Evolutionary conservation across 225 moss, liverwort and hornwort genomes (phyloP).

Genomic region (Ulota crispa): DNA sequence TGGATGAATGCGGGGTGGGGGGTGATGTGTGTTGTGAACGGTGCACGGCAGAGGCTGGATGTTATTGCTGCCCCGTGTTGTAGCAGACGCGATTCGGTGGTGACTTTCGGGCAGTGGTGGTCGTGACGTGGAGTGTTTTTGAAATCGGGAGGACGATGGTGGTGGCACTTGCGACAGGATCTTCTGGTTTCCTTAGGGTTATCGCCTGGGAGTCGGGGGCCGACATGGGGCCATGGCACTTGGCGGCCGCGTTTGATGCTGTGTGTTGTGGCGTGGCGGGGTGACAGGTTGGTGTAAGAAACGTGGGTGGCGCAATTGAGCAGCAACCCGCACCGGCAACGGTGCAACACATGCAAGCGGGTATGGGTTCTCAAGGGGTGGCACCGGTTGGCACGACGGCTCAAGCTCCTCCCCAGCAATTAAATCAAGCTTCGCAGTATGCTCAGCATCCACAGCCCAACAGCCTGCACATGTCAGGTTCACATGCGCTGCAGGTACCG

Average conservation of each 20-base stretch:
- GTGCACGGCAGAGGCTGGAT: background rate
- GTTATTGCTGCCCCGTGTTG: background rate
- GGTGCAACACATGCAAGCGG: slow-evolving; percentile 42
- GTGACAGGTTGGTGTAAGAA: slow-evolving; percentile 35
- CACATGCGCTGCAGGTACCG: slow-evolving; percentile 46
- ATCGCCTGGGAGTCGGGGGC: background rate
- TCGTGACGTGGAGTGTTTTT: background rate
- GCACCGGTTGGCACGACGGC: slow-evolving; percentile 31
- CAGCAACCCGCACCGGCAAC: slow-evolving; percentile 35
- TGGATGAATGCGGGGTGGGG: background rate
- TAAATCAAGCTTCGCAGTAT: slow-evolving; percentile 49
- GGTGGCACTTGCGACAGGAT: background rate
- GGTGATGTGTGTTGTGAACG: background rate
- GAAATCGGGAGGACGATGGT: background rate
- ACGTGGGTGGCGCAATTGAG: slow-evolving; percentile 33
- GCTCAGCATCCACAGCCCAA: slow-evolving; percentile 45
- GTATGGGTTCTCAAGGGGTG: slow-evolving; percentile 43
- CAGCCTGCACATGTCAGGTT: slow-evolving; percentile 52
- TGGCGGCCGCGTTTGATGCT: background rate
- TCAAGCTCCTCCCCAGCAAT: slow-evolving; percentile 54
- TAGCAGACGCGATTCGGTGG: background rate
- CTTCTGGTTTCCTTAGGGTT: background rate
- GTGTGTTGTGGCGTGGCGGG: background rate
- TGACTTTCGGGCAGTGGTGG: background rate
- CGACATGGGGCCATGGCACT: background rate